Evolutionary conservation across 2,329 filamentous ascomycete genomes (phyloP).

Genomic region (Exophiala phaeomuriformis): DNA sequence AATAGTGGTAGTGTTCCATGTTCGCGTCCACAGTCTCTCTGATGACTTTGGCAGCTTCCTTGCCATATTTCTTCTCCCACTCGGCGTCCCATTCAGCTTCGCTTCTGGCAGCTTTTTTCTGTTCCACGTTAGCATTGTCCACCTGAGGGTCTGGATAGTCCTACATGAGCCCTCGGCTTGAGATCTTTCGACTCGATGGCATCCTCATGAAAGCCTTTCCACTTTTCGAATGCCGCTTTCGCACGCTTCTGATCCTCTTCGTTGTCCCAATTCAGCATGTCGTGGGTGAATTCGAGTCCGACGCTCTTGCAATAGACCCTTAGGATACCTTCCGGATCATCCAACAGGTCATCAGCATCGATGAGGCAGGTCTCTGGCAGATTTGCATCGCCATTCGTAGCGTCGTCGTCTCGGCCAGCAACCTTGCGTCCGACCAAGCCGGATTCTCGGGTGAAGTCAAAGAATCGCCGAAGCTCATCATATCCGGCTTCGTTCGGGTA

Average conservation of each 20-base stretch:
- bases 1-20: slow-evolving; percentile 55
- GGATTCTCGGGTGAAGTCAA: slow-evolving; percentile 69
- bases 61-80: slow-evolving; percentile 56
- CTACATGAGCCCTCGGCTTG: slow-evolving; percentile 49
- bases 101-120: slow-evolving; percentile 34
- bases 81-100: slow-evolving; percentile 53
- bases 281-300: slow-evolving; percentile 64
- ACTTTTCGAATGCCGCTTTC: slow-evolving; percentile 79
- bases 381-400: slow-evolving; percentile 23
- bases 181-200: slow-evolving; percentile 75
- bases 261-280: slow-evolving; percentile 80
- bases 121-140: slow-evolving; percentile 12
- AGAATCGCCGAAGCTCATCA: slow-evolving; percentile 73
- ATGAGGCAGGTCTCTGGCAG: slow-evolving; percentile 68
- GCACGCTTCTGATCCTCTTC: slow-evolving; percentile 64
- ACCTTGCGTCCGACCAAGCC: slow-evolving; percentile 64
- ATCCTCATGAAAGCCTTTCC: slow-evolving; percentile 95
- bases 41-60: slow-evolving; percentile 53
- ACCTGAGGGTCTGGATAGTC: slow-evolving; percentile 20
- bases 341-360: slow-evolving; percentile 89
- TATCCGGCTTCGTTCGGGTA: slow-evolving; percentile 86
- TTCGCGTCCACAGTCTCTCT: slow-evolving; percentile 52
- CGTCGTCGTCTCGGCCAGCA: slow-evolving; percentile 37
- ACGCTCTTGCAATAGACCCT: slow-evolving; percentile 73
- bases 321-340: slow-evolving; percentile 70